Evolutionary conservation across 768 basidiomycete species (phyloP).

Genomic region (Mycena kentingensis): DNA sequence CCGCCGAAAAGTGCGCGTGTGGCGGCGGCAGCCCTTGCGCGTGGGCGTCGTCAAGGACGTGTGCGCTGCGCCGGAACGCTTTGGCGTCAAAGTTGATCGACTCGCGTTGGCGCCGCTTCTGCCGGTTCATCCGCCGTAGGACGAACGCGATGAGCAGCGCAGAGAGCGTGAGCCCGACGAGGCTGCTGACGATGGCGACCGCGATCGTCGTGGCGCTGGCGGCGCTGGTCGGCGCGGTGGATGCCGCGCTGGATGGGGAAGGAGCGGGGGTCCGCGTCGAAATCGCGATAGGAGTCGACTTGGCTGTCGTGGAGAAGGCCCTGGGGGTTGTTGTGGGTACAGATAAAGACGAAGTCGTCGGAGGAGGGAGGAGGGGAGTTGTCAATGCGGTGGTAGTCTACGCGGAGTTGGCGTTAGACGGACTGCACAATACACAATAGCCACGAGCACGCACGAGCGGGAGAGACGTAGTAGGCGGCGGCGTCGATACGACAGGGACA

Average conservation of each 20-base stretch:
- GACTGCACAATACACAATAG: too few relatives aligned
- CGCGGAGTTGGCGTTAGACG: too few relatives aligned
- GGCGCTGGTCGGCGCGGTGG: neutral
- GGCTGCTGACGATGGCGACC: slow-evolving; percentile 1
- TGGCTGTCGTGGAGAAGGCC: neutral
- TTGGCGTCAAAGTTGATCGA: slow-evolving; percentile 11
- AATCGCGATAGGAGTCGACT: neutral
- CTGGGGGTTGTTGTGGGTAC: slow-evolving; percentile 1
- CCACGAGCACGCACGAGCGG: too few relatives aligned
- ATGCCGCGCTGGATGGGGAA: neutral
- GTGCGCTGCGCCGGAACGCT: slow-evolving; percentile 5
- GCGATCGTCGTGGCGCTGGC: neutral
- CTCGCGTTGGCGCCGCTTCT: slow-evolving; percentile 1
- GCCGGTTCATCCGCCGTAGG: slow-evolving; percentile 1
- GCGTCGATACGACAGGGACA: neutral
- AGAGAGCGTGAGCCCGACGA: neutral
- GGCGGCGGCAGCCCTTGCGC: neutral
- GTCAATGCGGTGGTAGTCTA: too few relatives aligned
- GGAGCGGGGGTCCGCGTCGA: neutral
- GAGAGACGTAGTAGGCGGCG: too few relatives aligned
- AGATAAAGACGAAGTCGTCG: neutral
- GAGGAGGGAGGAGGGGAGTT: too few relatives aligned
- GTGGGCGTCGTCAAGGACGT: slow-evolving; percentile 2
- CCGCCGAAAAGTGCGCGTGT: neutral
- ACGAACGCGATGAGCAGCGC: slow-evolving; percentile 11